phyloP scores from a whole-genome alignment of 306 rosid species.

The Vigna trinervia region DNA sequence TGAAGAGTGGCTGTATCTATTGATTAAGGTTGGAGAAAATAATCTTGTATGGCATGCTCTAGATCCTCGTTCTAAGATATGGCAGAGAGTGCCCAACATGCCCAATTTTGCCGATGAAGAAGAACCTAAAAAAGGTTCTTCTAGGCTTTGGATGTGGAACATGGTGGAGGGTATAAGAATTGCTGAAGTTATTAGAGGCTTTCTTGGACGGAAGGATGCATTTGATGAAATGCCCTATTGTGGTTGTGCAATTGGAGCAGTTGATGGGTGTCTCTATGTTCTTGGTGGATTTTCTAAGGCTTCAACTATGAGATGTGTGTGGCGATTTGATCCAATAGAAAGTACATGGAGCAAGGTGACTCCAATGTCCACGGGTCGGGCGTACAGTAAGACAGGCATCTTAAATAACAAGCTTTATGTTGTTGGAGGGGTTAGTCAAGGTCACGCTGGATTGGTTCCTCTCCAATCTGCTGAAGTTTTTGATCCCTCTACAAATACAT shows the following conservation, averaged over 20 bases:
- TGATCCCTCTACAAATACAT: conserved; percentile 69
- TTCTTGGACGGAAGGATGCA: conserved; percentile 79
- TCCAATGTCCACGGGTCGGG: conserved; percentile 85
- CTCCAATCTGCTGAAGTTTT: conserved; percentile 95
- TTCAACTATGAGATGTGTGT: conserved; percentile 80
- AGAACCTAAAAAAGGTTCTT: conserved; percentile 58
- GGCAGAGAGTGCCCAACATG: conserved; percentile 91
- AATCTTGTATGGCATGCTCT: conserved; percentile 78
- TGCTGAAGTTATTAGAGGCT: conserved; percentile 75
- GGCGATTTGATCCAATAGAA: conserved; percentile 74
- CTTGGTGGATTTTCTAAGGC: conserved; percentile 89
- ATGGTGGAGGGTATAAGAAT: conserved; percentile 77
- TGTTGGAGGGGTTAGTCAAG: conserved; percentile 93
- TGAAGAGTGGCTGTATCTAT: conserved; percentile 90
- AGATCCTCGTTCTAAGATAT: conserved; percentile 73
- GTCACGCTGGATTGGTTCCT: conserved; percentile 80
- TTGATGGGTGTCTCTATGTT: conserved; percentile 89
- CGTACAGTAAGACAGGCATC: conserved; percentile 87
- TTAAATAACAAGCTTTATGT: conserved; percentile 88
- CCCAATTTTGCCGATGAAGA: conserved; percentile 67
- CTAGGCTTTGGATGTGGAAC: conserved; percentile 75
- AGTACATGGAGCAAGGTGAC: conserved; percentile 74
- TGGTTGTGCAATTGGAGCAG: conserved; percentile 86
- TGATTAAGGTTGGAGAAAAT: conserved; percentile 76
- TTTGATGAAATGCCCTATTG: conserved; percentile 88